Evolutionary conservation across 2,329 filamentous ascomycete genomes (phyloP), one percentile per base, ranked within the genome.

Genomic region (Trichophyton mentagrophytes): DNA sequence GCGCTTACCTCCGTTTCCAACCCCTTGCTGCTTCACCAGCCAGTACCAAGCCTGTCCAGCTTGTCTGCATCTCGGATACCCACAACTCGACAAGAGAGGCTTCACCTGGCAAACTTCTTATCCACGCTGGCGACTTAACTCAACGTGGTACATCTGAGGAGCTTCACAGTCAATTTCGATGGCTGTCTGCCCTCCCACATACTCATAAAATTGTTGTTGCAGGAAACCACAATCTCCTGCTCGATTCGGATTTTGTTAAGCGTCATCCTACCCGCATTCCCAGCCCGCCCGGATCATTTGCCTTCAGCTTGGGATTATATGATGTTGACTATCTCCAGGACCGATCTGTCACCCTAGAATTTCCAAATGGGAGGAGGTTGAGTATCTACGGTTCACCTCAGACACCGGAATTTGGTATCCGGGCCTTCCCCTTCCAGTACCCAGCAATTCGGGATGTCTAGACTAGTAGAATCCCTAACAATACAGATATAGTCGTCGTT

Each of bases 41-140:
- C 17, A 9, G 5, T 9, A 17, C 8, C 44, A 47, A 47, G 44
- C 44, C 44, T 7, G 9, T 46, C 58, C 60, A 30, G 30, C 40
- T 66, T 36, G 60, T 66, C 20, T 65, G 64, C 60, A 69, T 79
- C 40, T 79, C 77, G 5, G 76, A 79, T 63, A 79, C 76, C 9
- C 76, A 79, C 67, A 75, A 74, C 62, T 65, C 63, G 13, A 68
- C 69, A 7, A 72, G 71, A 3, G 57, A 60, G 1, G 61, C 79
- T 9, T 76, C 76, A 0, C 40, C 63, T 1, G 77, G 75, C 1
- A 77, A 80, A 62, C 66, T 80, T 1, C 70, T 80, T 11, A 70
- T 80, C 57, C 77, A 80, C 62, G 76, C 77, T 0, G 78, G 78
- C n/a, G 77, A 80, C 62, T 69, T 80, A 15, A 78, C 76, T 0